phyloP scores from a whole-genome alignment of 306 rosid species.

The Quercus mongolica region DNA sequence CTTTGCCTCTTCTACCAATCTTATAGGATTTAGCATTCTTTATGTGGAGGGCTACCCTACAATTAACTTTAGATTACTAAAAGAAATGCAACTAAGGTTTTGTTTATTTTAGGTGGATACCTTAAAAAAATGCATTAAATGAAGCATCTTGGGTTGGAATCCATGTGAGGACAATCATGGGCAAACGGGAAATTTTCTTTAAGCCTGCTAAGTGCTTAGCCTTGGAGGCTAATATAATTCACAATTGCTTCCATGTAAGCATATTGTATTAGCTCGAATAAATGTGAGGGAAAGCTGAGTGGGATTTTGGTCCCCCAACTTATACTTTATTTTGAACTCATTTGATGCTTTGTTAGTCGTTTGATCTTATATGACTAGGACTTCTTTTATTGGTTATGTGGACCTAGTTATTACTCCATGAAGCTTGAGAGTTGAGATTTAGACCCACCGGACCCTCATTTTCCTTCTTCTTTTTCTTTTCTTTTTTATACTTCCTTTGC shows the following conservation, averaged over 20 bases:
- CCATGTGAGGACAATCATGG: slow-evolving; percentile 66
- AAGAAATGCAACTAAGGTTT: slow-evolving; percentile 5
- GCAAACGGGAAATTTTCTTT: slow-evolving; percentile 35
- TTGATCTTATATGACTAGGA: slow-evolving; percentile 16
- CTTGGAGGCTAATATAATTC: slow-evolving; percentile 27
- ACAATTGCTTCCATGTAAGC: slow-evolving; percentile 19
- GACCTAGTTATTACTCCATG: slow-evolving; percentile 7
- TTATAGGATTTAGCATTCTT: slow-evolving; percentile 17
- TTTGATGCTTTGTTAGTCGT: slow-evolving; percentile 27
- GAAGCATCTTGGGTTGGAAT: slow-evolving; percentile 25
- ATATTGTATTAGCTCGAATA: neutral
- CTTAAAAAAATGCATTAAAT: slow-evolving; percentile 9
- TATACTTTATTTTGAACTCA: slow-evolving; percentile 5
- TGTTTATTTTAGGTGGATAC: slow-evolving; percentile 5
- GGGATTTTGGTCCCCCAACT: slow-evolving; percentile 25
- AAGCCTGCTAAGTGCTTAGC: slow-evolving; percentile 8
- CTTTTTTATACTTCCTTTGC: neutral
- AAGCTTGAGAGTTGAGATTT: neutral
- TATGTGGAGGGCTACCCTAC: slow-evolving; percentile 24
- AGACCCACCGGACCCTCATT: slow-evolving; percentile 6
- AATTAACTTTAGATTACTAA: neutral
- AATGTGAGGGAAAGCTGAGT: neutral
- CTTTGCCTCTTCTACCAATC: slow-evolving; percentile 13
- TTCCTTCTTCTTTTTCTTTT: neutral
- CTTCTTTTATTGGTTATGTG: slow-evolving; percentile 2